Evolutionary conservation across 352 stramenopile genomes (phyloP), one percentile per base, ranked within the genome.

Genomic region (Phytophthora pluvialis): DNA sequence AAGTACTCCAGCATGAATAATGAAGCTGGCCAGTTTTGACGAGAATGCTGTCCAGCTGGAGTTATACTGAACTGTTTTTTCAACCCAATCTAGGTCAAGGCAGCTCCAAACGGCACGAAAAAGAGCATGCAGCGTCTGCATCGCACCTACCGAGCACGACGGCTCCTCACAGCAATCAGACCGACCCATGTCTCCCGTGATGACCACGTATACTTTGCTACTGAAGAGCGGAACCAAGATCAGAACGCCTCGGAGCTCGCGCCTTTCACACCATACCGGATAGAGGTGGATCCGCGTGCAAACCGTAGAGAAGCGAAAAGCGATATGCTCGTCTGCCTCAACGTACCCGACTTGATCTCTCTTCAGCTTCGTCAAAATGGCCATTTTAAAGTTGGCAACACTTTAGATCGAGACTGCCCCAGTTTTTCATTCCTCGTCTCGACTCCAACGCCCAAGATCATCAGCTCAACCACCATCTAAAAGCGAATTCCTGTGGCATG

Each of bases 271-370:
- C 21, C 21, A 21, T 21, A 21, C 21, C 21, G 21, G 21, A 21
- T 21, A 21, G 21, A 21, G 21, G 21, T 21, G 21, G 21, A 21
- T 21, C 21, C 21, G 21, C 21, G 21, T 21, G 21, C 21, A 21
- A 21, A 21, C 21, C 21, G 21, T 21, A 21, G 21, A 2, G 21
- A 21, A 21, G 21, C 21, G 21, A 21, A 21, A 21, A 21, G 21
- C 21, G 21, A 21, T 21, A 21, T 3, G 29, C 33, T 50, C 29
- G 12, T 40, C 21, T 47, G 56, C 29, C 18, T 43, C 49, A 61
- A 55, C 45, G 56, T 46, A 5, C 8, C 12, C 7, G 15, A 44
- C 40, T 43, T 64, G 47, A 70, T 64, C 53, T 70, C 62, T 48
- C 32, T 55, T 59, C 18, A 50, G 29, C 18, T 35, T 51, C 18